Base-by-base conservation (phyloP, 371 early-diverging fungal genomes). In the Apophysomyces ossiformis region DNA sequence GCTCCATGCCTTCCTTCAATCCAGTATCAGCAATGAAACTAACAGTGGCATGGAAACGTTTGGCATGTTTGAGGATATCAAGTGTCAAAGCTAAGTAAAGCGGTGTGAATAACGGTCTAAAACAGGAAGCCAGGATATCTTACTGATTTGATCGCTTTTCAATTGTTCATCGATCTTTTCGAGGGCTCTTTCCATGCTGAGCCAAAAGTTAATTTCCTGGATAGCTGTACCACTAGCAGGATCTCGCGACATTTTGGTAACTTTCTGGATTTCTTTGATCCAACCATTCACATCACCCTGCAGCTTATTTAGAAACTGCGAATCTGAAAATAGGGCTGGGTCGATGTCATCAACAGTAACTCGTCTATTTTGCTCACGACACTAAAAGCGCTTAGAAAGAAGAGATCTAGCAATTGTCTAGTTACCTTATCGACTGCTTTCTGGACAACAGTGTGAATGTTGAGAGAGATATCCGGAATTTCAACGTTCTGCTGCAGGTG, bases 191-290 rank as follows among this genome's bases (percentile, higher is more conserved):
- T 99, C 99, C 95, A 99, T 95, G 69, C 92, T 92, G 41, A 96
- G 77, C 99, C 99, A 99, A 75, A 98, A 99, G 79, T 96, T 96
- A 78, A 99, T 96, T 81, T 99, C 99, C 78, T 98, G 98, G 60
- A 92, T 90, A 15, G 98, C 97, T 4, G 95, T 91, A 15, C 96
- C 98, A 41, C 92, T 90, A 0, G 92, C 77, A 37, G 97, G 96
- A 72, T 99, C 99, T 61, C 98, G 88, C 36, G 90, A 86, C 67
- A 99, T 90, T 68, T 93, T 93, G 39, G 98, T 98, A 12, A 99
- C 97, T 73, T 96, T 97, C 74, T 99, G 97, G 69, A 99, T 98
- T 72, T 99, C 99, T 72, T 96, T 96, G 77, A 98, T 95, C 99
- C 99, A 99, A 7, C 92, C 91, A 70, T 98, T 98, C 50, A 99